Base-by-base conservation (phyloP, 768 basidiomycete species). In the Dioszegia crocea region DNA sequence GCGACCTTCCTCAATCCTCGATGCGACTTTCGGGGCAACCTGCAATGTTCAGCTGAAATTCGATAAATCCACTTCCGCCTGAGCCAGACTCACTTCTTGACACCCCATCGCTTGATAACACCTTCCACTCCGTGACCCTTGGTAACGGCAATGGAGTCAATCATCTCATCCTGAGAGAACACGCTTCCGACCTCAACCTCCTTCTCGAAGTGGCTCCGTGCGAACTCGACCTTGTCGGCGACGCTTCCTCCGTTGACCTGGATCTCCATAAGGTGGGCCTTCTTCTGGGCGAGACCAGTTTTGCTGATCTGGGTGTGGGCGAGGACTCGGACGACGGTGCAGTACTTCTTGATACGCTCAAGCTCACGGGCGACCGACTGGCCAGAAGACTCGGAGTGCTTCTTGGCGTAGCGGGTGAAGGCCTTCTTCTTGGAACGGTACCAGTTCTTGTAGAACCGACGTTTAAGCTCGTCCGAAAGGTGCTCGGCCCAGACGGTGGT, bases 351-450 rank as follows among this genome's bases (percentile, higher is more conserved):
- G 77, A 99, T 98, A 71, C 96, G 91, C 83, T 98, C 94, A 72
- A 99, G 87, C 79, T 99, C 96, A 76, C 92, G 91, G 62, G 86
- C 83, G 71, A 90, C 84, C 54, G 89, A 89, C 80, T 91, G 91
- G 77, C 91, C 91, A 67, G 84, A 84, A 75, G 92, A 88, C 79
- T 97, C 94, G 59, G 93, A 88, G 79, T 94, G 88, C 83, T 94
- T 98, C 86, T 96, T 96, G 78, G 96, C 93, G 80, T 99, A 99
- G 78, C 91, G 91, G 75, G 96, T 99, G 86, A 98, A 99, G 39
- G 96, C 96, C 87, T 99, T 99, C 86, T 98, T 98, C 89, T 99
- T 99, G 49, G 91, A 94, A 70, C 90, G 87, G 84, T 98, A 98
- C 93, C 94, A 97, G 85, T 94, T 96, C 84, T 73, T 75, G 88